Evolutionary conservation across 1,139 yeast species (phyloP), one percentile per base, ranked within the genome.

Genomic region (Spencermartinsiella ligniputridi): DNA sequence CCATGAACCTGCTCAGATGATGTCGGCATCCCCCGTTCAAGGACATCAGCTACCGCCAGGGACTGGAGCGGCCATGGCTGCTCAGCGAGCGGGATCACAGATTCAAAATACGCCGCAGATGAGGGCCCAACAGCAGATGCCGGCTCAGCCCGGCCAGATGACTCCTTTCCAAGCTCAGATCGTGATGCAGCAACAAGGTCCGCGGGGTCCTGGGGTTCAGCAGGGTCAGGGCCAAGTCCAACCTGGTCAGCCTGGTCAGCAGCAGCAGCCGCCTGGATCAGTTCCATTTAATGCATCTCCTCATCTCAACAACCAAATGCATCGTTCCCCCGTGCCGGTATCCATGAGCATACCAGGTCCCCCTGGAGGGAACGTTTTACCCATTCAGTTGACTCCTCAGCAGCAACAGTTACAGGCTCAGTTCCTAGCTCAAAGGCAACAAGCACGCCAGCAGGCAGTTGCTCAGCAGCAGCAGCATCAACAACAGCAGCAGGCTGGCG

Each of bases 21-120:
- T 53, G 56, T 53, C 56, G 12, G 56, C 55, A 16, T 53, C 56
- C 42, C 56, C 56, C 17, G 45, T 53, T 33, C 56, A 52, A 44
- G 52, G 52, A 27, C 55, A 53, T 36, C 56, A 51, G 45, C 38
- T 46, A 35, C 51, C 56, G 19, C 49, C 53, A 15, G 51, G 50
- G n/a, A 52, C 49, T 36, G 52, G 44, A 12, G 32, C 32, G 5
- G 15, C 6, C 15, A 27, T 27, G 44, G 37, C 15, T 54, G n/a
- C 48, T 54, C 48, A 33, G 41, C 3, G 33, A 37, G 33, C 33
- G 33, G 13, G 18, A 11, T 20, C 25, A 35, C 32, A 27, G 15
- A 27, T 27, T 9, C 38, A 35, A 13, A 13, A 11, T 11, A 35
- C 38, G 4, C 38, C 38, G 9, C 38, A 35, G 17, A 37, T 37